Evolutionary conservation across 352 stramenopile genomes (phyloP).

Genomic region (Phytophthora pini): DNA sequence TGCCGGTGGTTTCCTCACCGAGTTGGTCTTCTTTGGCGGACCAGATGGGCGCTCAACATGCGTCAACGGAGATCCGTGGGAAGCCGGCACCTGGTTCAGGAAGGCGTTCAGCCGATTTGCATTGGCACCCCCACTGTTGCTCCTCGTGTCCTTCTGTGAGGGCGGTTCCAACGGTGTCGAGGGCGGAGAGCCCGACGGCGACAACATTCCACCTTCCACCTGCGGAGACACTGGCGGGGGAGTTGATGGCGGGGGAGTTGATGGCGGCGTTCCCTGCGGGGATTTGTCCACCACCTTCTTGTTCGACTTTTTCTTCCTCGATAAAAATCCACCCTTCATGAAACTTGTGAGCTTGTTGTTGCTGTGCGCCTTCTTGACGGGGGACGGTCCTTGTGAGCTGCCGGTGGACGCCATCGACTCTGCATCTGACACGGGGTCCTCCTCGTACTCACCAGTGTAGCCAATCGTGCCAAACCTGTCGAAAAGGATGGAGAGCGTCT

Average conservation of each 20-base stretch:
- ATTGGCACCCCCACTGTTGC: conserved; percentile 54
- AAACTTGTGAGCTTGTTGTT: conserved; percentile 82
- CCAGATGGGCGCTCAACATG: conserved; percentile 65
- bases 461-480: conserved; percentile 78
- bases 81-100: conserved; percentile 73
- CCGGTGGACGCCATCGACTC: conserved; percentile 69
- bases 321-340: conserved; percentile 84
- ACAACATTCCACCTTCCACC: conserved; percentile 39
- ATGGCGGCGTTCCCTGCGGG: conserved; percentile 62
- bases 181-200: conserved; percentile 33
- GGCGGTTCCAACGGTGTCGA: conserved; percentile 30
- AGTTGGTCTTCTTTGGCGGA: conserved; percentile 55
- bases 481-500: conserved; percentile 86
- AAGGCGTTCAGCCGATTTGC: conserved; percentile 78
- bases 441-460: conserved; percentile 62
- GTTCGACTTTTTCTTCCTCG: conserved; percentile 67
- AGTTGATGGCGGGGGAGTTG: conserved; percentile 66
- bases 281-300: conserved; percentile 44
- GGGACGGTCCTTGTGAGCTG: conserved; percentile 59
- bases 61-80: conserved; percentile 60
- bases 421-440: conserved; percentile 75
- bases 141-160: conserved; percentile 44
- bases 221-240: conserved; percentile 62
- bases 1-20: conserved; percentile 44
- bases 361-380: conserved; percentile 66